Evolutionary conservation across 148 eudicot species (phyloP).

Genomic region (Vaccinium vitisidaea): DNA sequence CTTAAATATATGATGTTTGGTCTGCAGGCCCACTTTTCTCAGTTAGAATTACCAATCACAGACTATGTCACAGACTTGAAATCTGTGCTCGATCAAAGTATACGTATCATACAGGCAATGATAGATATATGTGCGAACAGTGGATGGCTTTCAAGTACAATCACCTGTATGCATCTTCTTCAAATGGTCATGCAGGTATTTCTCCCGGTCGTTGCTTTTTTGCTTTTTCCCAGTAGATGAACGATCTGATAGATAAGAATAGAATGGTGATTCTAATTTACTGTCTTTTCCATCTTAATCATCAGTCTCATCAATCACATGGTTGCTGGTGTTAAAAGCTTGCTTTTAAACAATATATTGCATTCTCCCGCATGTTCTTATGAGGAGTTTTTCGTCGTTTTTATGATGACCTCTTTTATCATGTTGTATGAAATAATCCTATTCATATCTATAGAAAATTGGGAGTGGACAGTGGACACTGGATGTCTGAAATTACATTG

Average conservation of each 20-base stretch:
- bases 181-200: slow-evolving; percentile 99
- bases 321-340: not conserved
- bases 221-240: not conserved
- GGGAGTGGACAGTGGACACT: not conserved
- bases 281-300: not conserved
- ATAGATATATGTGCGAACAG: slow-evolving; percentile 97
- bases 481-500: not conserved
- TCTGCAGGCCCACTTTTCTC: slow-evolving; percentile 95
- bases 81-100: slow-evolving; percentile 97
- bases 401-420: not conserved
- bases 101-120: slow-evolving; percentile 98
- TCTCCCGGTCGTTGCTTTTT: not conserved
- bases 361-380: not conserved
- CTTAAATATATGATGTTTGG: slow-evolving; percentile 12
- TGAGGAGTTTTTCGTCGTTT: not conserved
- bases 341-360: not conserved
- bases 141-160: slow-evolving; percentile 94
- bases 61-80: slow-evolving; percentile 95
- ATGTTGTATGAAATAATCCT: not conserved
- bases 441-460: not conserved
- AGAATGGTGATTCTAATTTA: not conserved
- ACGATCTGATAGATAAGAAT: not conserved
- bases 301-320: not conserved
- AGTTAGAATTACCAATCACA: slow-evolving; percentile 80
- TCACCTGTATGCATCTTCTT: slow-evolving; percentile 89